Conservation (phyloP, 352 stramenopile genomes). For the Phytophthora pinifolia region DNA sequence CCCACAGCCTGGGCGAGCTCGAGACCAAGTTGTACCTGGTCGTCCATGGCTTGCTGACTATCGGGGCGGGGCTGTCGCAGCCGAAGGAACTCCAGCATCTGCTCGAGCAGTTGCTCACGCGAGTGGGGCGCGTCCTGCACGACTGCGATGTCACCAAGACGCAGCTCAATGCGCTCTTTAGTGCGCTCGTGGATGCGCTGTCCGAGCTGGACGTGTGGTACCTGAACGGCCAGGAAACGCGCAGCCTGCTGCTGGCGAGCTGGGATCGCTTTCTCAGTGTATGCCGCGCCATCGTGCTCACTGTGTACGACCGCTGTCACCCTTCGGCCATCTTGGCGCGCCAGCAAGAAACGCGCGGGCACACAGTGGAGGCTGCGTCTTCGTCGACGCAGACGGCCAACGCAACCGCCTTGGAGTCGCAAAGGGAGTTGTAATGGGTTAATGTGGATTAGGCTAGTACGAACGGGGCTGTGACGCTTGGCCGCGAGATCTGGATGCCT, state of each 20-base stretch:
- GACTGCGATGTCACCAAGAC: constrained; percentile 44
- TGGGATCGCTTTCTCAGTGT: constrained; percentile 79
- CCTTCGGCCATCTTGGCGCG: constrained; percentile 15
- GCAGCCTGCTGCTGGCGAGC: constrained; percentile 51
- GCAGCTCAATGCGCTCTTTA: constrained; percentile 62
- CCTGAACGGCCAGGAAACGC: constrained; percentile 61
- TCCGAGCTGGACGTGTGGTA: constrained; percentile 74
- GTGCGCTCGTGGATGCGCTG: constrained; percentile 68
- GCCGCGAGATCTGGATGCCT: constrained; percentile 8
- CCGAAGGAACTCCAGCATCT: constrained; percentile 76
- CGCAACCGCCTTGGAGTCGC: constrained; percentile 14
- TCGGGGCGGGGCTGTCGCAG: constrained; percentile 72
- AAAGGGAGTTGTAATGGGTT: too few relatives aligned
- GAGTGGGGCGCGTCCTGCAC: constrained; percentile 58
- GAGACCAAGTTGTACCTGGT: constrained; percentile 63
- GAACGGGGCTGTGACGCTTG: constrained; percentile 3
- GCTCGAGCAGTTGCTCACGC: constrained; percentile 62
- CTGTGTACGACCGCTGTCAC: constrained; percentile 52
- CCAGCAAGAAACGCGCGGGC: constrained; percentile 9
- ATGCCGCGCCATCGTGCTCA: constrained; percentile 47
- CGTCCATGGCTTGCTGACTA: constrained; percentile 67
- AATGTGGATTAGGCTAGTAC: constrained; percentile 1
- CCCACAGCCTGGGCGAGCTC: constrained; percentile 28
- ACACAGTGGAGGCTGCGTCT: background rate
- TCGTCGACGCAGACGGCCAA: constrained; percentile 12